Base-by-base conservation (phyloP, 202 grass and related monocot genomes). In the Digitaria exilis region DNA sequence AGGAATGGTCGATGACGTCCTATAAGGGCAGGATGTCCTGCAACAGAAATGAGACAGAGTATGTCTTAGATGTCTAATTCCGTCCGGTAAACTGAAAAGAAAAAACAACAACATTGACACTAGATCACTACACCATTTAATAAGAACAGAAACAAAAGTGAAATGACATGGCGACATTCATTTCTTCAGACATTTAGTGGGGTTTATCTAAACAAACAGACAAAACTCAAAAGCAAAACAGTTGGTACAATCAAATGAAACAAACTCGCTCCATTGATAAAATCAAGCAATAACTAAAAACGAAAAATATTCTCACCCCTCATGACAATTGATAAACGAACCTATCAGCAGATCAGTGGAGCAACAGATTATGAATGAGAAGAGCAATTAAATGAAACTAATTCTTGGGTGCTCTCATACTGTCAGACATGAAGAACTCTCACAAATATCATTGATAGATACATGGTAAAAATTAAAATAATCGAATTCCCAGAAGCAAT, bases 11-110 rank as follows among this genome's bases (percentile, higher is more conserved):
- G 79, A 78, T 98, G 96, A 24, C 93, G 81, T 76, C 29, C 91
- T 83, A 96, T 98, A 79, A 98, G 74, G 29, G 96, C 93, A 88
- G 96, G 96, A 87, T 98, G 96, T 55, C 96, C 96, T 98, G 63
- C 19, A 83, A 85, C 4, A 35, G 58, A 68, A 71, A 60, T 0
- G 0, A 84, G 37, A 71, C 3, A 82, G 1, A 29, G 18, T n/a
- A 57, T 24, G 75, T 55, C 64, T 84, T 62, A 44, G 21, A 42
- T 17, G 7, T 62, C 63, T 1, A 71, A 76, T 14, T 62, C 24
- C 59, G 44, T 80, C 28, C 42, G 77, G 9, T 6, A 7, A 13
- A 85, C 24, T 51, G 35, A 52, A 49, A 13, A 12, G 9, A 25
- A 75, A 73, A 14, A 4, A 7, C 8, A 43, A 84, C 3, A n/a